These are phyloP conservation scores for Trichoderma breve DNA, from an alignment of 2,329 filamentous ascomycete species.

Conservation along the genomic window DNA sequence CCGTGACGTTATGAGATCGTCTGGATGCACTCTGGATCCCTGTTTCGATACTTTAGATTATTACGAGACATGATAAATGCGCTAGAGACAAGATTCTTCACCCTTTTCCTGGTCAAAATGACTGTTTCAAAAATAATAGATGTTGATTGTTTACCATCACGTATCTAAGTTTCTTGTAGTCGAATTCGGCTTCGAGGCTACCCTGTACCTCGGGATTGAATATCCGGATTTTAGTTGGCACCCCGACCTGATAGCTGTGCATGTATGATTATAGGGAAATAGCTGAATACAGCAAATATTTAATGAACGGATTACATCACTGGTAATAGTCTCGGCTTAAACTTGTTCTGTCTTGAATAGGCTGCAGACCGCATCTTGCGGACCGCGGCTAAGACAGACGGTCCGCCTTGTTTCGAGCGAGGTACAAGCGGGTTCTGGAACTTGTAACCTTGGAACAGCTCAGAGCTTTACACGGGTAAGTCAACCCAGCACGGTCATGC, in stretches of 20 bases:
- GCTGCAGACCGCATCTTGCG: background rate
- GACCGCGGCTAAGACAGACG: conserved; percentile 49
- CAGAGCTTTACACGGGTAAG: background rate
- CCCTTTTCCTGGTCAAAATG: too few relatives aligned
- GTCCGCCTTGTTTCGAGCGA: background rate
- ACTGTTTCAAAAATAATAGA: background rate
- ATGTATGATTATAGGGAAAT: background rate
- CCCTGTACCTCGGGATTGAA: background rate
- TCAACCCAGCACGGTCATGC: background rate
- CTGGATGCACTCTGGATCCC: background rate
- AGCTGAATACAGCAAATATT: background rate
- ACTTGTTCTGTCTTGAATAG: background rate
- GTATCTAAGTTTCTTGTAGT: background rate
- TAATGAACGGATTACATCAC: background rate
- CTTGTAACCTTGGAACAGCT: background rate
- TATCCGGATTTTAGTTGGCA: background rate
- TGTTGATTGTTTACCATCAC: background rate
- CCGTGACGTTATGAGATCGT: background rate
- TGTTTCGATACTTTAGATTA: background rate
- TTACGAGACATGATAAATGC: background rate
- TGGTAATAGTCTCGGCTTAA: background rate
- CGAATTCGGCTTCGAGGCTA: background rate
- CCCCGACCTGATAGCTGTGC: background rate
- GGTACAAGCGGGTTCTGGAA: background rate
- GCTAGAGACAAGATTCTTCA: background rate